Evolutionary conservation across 1,284 basidiomycete genomes (phyloP), one percentile per base, ranked within the genome.

Genomic region (Ceratobasidium theobromae): DNA sequence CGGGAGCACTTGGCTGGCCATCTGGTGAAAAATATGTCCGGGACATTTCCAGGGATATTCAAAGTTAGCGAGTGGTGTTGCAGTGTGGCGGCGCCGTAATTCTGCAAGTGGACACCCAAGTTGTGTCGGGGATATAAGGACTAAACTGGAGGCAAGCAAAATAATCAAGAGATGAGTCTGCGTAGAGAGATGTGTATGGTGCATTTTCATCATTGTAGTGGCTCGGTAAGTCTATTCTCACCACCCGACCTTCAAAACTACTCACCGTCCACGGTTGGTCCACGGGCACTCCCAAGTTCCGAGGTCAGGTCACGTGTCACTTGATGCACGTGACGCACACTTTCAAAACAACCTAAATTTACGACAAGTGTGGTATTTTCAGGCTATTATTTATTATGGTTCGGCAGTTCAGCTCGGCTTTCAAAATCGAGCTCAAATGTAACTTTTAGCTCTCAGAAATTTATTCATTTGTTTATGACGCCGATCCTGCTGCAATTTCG

Each of bases 261-360:
- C 58, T 48, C 45, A 45, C 57, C 57, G 57, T 60, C 57, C 57
- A 60, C 57, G 57, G 57, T 60, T 60, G 57, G 57, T 60, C 57
- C 57, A 60, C 57, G 57, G 57, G 57, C 57, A 60, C 57, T 16
- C n/a, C 12, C 18, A 12, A 23, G 57, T 60, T 60, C 58, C 58
- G 48, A 64, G 58, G 58, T 52, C 58, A 62, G 18, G 33, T 62
- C 55, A 58, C 53, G 53, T 30, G 55, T 12, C 25, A 16, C 18
- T 16, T 1, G 3, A 4, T 21, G 30, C 45, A 38, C 35, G 46
- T 62, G 45, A 35, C 30, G 12, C 12, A 45, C 9, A 45, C 8
- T 21, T 21, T n/a, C 8, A n/a, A 21, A 45, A 45, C 43, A 9
- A 11, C 18, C 9, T 11, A 11, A 45, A 14, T 18, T 3, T 23